A percentile compares a stretch with the other conserved stretches of the same genome.
Conservation (phyloP, 73 alveolate genomes). For the Paramecium caudatum region DNA sequence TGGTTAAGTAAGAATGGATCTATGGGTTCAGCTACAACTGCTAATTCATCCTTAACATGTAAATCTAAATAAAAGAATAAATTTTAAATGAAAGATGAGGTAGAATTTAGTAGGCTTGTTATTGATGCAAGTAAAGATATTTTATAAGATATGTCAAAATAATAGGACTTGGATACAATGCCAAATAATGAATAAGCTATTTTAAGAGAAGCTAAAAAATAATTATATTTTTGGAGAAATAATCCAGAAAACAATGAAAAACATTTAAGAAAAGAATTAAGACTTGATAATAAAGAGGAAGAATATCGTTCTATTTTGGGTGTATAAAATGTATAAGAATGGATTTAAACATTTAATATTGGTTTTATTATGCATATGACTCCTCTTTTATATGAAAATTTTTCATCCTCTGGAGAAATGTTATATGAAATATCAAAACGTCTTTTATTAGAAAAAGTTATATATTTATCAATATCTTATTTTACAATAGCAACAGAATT, state of each 20-base stretch:
- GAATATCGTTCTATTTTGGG: conserved; percentile 72
- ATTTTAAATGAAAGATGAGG: conserved; percentile 70
- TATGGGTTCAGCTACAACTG: conserved; percentile 35
- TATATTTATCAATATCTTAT: conserved; percentile 70
- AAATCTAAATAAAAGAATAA: conserved; percentile 1
- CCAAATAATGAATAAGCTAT: conserved; percentile 14
- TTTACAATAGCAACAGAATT: conserved; percentile 76
- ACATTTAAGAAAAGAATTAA: conserved; percentile 73
- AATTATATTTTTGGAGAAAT: conserved; percentile 75
- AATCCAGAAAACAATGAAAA: conserved; percentile 77
- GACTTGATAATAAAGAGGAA: conserved; percentile 63
- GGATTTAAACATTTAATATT: conserved; percentile 72
- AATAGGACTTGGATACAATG: conserved; percentile 54
- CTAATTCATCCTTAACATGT: neutral
- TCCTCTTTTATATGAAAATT: conserved; percentile 65
- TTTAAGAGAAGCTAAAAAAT: conserved; percentile 71
- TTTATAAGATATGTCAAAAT: conserved; percentile 61
- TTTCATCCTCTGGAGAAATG: conserved; percentile 69
- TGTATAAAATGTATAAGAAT: conserved; percentile 72
- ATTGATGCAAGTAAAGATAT: conserved; percentile 65
- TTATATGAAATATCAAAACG: conserved; percentile 72
- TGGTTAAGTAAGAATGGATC: conserved; percentile 56
- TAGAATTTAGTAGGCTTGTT: conserved; percentile 66
- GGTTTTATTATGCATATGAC: conserved; percentile 77
- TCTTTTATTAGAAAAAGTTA: conserved; percentile 66